These are phyloP conservation scores for Solanum peruvianum DNA, from an alignment of 257 asterid species.

Conservation along the genomic window DNA sequence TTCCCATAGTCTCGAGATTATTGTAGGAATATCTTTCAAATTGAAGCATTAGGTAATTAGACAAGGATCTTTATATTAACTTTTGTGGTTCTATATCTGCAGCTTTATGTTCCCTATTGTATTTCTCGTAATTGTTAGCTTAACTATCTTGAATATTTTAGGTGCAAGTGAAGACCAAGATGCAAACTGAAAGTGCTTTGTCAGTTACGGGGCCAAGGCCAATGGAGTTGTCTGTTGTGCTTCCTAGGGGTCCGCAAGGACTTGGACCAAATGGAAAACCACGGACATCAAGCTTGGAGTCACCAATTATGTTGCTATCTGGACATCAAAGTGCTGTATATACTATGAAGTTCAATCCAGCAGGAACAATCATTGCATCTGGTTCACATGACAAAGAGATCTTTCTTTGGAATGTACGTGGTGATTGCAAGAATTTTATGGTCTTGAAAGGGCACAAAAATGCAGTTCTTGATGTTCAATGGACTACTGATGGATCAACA, in stretches of 20 bases:
- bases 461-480: conserved; percentile 88
- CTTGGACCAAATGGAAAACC: conserved; percentile 54
- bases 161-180: conserved; percentile 8
- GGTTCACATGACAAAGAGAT: conserved; percentile 94
- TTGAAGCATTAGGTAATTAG: neutral
- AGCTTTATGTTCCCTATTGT: neutral
- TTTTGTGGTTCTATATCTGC: neutral
- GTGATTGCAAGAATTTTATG: conserved; percentile 88
- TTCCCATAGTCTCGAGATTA: neutral
- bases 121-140: neutral
- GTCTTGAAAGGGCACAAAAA: conserved; percentile 92
- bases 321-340: conserved; percentile 95
- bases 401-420: conserved; percentile 75
- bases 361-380: conserved; percentile 78
- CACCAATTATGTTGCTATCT: conserved; percentile 77
- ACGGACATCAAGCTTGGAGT: conserved; percentile 73
- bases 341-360: conserved; percentile 85
- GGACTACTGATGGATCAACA: conserved; percentile 86
- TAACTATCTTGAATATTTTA: neutral
- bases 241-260: conserved; percentile 26
- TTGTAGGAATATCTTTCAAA: neutral
- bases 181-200: conserved; percentile 86
- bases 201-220: conserved; percentile 83
- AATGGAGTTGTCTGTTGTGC: conserved; percentile 43
- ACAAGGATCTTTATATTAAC: neutral